Percentiles rank a stretch among this genome's conserved stretches.
Conservation (phyloP, 2,329 filamentous ascomycete genomes). For the Apiospora kogelbergensis region DNA sequence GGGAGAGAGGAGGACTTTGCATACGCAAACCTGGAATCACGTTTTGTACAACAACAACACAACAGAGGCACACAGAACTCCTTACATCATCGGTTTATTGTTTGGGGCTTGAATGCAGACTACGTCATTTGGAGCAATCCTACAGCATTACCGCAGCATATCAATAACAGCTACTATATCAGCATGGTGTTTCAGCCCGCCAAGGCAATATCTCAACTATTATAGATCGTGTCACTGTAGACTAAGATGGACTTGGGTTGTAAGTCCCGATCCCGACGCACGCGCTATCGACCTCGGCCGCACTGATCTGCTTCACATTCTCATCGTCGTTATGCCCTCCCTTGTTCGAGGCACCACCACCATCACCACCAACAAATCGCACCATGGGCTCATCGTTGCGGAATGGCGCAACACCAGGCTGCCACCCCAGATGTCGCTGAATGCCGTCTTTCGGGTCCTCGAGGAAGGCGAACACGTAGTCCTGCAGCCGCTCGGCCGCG, state of each 20-base stretch:
- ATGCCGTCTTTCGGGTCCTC: constrained; percentile 22
- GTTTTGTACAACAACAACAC: no score
- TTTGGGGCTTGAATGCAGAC: neutral
- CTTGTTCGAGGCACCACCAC: constrained; percentile 19
- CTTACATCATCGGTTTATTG: neutral
- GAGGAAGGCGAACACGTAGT: constrained; percentile 26
- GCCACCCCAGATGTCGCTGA: constrained; percentile 15
- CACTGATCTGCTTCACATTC: constrained; percentile 23
- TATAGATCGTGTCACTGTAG: neutral
- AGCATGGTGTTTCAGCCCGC: neutral
- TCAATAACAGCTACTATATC: neutral
- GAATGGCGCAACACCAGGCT: neutral
- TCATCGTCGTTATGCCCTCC: constrained; percentile 24
- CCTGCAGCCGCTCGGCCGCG: constrained; percentile 27
- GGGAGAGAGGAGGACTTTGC: neutral
- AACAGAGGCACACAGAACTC: neutral
- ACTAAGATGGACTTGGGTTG: neutral
- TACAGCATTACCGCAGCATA: neutral
- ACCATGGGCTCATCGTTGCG: neutral
- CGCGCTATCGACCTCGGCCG: constrained; percentile 26
- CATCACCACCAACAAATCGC: constrained; percentile 12
- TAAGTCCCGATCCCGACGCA: constrained; percentile 5
- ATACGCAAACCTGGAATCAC: neutral
- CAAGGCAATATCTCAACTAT: neutral
- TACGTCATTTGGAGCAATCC: constrained; percentile 5